Evolutionary conservation across 225 moss, liverwort and hornwort species (phyloP).

Genomic region (Pseudisothecium myosuroides): DNA sequence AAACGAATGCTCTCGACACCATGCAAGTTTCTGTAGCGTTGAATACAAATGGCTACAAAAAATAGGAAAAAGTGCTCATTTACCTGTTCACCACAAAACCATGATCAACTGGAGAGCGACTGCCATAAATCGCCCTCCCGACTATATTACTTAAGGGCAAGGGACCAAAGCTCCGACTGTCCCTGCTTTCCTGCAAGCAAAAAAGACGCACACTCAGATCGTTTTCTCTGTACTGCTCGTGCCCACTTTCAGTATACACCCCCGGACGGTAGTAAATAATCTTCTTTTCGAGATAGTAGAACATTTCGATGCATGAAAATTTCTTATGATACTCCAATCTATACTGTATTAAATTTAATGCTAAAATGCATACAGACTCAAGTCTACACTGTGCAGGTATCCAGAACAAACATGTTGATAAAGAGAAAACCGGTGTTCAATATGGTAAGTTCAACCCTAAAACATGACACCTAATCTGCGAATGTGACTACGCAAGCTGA

Average conservation of each 20-base stretch:
- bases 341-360: background rate
- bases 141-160: conserved; percentile 63
- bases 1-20: background rate
- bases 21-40: background rate
- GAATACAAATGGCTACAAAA: background rate
- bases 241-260: background rate
- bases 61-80: background rate
- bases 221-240: background rate
- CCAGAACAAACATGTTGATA: background rate
- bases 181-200: conserved; percentile 47
- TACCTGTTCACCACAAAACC: conserved; percentile 92
- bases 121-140: conserved; percentile 81
- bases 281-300: background rate
- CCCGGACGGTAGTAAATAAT: background rate
- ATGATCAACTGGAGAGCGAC: conserved; percentile 76
- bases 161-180: conserved; percentile 91
- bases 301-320: background rate
- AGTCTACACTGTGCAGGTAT: background rate
- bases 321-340: background rate
- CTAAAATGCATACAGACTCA: background rate
- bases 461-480: background rate
- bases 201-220: background rate
- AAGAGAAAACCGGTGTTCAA: background rate
- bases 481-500: background rate
- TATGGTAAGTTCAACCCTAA: background rate